Conservation (phyloP, 192 early-diverging fungal genomes). For the Coemansia sp. region DNA sequence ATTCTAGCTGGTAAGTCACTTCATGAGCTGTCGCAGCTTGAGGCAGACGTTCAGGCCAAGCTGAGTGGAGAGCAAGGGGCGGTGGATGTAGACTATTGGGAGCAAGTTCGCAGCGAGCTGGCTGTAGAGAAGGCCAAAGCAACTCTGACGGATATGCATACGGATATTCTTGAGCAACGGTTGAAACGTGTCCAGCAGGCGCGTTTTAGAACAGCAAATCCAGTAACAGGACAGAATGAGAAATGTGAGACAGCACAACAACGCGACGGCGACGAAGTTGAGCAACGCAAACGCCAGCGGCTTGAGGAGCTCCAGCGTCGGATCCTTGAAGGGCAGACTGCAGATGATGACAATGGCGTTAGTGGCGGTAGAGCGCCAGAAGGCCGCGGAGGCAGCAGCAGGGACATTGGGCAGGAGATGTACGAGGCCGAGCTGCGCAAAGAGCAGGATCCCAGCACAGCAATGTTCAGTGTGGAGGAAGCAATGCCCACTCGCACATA, state of each 20-base stretch:
- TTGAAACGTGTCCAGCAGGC: slow-evolving; percentile 67
- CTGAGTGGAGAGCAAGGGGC: slow-evolving; percentile 59
- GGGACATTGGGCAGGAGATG: slow-evolving; percentile 39
- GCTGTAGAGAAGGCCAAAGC: slow-evolving; percentile 81
- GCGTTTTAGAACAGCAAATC: slow-evolving; percentile 42
- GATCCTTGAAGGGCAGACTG: slow-evolving; percentile 48
- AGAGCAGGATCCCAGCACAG: slow-evolving; percentile 77
- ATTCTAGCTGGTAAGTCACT: slow-evolving; percentile 75
- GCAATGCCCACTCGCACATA: slow-evolving; percentile 61
- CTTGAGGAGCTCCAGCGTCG: slow-evolving; percentile 46
- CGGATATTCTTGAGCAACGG: slow-evolving; percentile 68
- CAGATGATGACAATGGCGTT: slow-evolving; percentile 1
- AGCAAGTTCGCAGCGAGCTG: slow-evolving; percentile 70
- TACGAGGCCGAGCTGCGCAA: slow-evolving; percentile 72
- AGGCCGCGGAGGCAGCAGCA: neutral
- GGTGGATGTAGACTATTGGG: slow-evolving; percentile 97
- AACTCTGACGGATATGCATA: slow-evolving; percentile 72
- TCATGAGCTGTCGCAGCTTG: slow-evolving; percentile 68
- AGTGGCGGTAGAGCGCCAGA: neutral
- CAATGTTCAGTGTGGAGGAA: slow-evolving; percentile 75
- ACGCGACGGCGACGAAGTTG: slow-evolving; percentile 43
- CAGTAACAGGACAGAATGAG: neutral
- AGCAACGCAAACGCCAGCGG: slow-evolving; percentile 54
- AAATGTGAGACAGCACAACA: slow-evolving; percentile 15
- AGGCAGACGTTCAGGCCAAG: slow-evolving; percentile 73